Evolutionary conservation across 2,329 filamentous ascomycete genomes (phyloP).

Genomic region (Periconia sp.): DNA sequence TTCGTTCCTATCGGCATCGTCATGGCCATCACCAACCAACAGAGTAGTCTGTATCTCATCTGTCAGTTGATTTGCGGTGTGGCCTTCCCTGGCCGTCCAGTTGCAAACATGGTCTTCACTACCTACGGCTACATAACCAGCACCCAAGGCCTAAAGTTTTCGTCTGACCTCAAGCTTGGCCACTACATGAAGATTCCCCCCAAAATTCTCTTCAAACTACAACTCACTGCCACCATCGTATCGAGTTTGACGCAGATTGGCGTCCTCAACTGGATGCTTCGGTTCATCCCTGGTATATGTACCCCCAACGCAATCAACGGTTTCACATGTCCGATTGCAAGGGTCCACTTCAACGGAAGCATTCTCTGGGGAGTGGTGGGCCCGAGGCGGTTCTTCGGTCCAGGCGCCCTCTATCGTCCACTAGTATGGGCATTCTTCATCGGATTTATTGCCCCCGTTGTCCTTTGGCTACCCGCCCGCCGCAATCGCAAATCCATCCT

Average conservation of each 20-base stretch:
- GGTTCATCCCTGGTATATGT: conserved; percentile 74
- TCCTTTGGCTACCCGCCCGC: conserved; percentile 70
- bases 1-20: conserved; percentile 92
- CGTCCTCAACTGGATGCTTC: conserved; percentile 89
- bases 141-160: conserved; percentile 86
- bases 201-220: conserved; percentile 75
- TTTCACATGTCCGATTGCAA: conserved; percentile 83
- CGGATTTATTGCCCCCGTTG: conserved; percentile 72
- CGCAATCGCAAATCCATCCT: conserved; percentile 62
- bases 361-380: conserved; percentile 90
- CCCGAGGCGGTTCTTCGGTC: conserved; percentile 79
- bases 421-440: conserved; percentile 82
- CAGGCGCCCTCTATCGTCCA: conserved; percentile 70
- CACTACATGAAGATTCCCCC: conserved; percentile 89
- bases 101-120: conserved; percentile 92
- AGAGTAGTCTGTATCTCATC: conserved; percentile 82
- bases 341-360: conserved; percentile 87
- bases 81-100: conserved; percentile 79
- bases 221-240: conserved; percentile 73
- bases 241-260: conserved; percentile 80
- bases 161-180: conserved; percentile 81
- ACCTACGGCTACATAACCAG: conserved; percentile 90
- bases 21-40: conserved; percentile 90
- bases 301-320: conserved; percentile 79
- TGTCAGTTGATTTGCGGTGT: conserved; percentile 83